A percentile compares a stretch with the other conserved stretches of the same genome.
These are phyloP conservation scores for Deinandra increscens DNA, from an alignment of 129 eudicot species.

Conservation along the genomic window DNA sequence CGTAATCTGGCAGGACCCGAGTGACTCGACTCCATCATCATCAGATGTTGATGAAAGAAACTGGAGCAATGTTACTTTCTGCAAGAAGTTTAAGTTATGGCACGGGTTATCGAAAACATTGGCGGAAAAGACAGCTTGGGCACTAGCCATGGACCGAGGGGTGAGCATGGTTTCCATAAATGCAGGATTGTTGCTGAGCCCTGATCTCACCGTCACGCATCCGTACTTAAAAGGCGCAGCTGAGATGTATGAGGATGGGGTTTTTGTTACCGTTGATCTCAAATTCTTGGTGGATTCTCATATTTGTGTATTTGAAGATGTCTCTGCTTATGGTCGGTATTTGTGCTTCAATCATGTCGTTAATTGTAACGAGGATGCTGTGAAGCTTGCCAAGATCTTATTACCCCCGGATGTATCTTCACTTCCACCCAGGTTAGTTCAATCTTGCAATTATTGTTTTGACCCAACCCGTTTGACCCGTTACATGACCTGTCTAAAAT, in stretches of 20 bases:
- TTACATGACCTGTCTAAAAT: neutral
- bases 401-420: conserved; percentile 50
- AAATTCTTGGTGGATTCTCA: conserved; percentile 78
- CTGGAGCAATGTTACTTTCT: conserved; percentile 74
- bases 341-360: conserved; percentile 77
- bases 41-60: conserved; percentile 61
- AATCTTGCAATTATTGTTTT: neutral
- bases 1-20: conserved; percentile 59
- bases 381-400: conserved; percentile 59
- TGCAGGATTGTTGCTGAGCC: conserved; percentile 55
- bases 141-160: conserved; percentile 92
- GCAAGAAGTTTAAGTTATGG: conserved; percentile 88
- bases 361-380: conserved; percentile 53
- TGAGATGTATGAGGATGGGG: conserved; percentile 85
- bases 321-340: conserved; percentile 80
- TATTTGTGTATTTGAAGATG: conserved; percentile 74
- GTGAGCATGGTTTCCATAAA: conserved; percentile 85
- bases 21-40: conserved; percentile 26
- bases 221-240: conserved; percentile 93
- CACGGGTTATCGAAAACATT: conserved; percentile 79
- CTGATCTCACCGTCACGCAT: conserved; percentile 60
- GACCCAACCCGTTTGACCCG: neutral
- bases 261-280: conserved; percentile 76
- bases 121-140: conserved; percentile 88
- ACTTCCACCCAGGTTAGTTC: conserved; percentile 49